phyloP scores from a whole-genome alignment of 768 basidiomycete genomes.

The Amanita polypyramis region DNA sequence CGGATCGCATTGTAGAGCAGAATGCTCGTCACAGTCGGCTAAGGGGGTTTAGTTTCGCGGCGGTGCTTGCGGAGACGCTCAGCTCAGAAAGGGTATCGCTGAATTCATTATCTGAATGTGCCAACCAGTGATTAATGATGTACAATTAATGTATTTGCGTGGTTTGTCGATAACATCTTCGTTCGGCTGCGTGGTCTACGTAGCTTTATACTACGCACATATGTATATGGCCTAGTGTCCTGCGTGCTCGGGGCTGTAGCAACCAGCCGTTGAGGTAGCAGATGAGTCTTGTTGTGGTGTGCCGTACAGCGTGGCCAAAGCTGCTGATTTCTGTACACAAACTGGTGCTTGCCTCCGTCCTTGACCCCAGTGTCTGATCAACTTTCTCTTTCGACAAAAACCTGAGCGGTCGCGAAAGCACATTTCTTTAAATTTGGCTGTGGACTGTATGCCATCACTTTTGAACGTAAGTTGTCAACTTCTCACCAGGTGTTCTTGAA shows the following conservation, averaged over 20 bases:
- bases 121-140: slow-evolving; percentile 4
- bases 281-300: slow-evolving; percentile 15
- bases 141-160: not conserved
- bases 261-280: slow-evolving; percentile 11
- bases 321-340: not conserved
- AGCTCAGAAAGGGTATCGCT: not conserved
- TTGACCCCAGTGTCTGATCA: not conserved
- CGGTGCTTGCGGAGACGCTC: slow-evolving; percentile 15
- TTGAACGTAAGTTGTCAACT: not conserved
- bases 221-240: slow-evolving; percentile 6
- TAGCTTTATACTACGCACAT: not conserved
- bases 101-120: slow-evolving; percentile 2
- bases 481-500: not conserved
- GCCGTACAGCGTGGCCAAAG: not conserved
- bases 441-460: not conserved
- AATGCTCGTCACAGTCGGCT: slow-evolving; percentile 33
- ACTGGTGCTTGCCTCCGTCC: not conserved
- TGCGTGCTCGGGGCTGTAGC: slow-evolving; percentile 9
- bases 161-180: not conserved
- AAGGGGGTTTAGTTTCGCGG: slow-evolving; percentile 18
- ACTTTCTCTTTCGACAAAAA: not conserved
- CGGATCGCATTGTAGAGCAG: slow-evolving; percentile 42
- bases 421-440: not conserved
- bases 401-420: not conserved
- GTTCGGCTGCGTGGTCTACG: not conserved